Evolutionary conservation across 2,329 filamentous ascomycete genomes (phyloP).

Genomic region (Microthyrium microscopicum): DNA sequence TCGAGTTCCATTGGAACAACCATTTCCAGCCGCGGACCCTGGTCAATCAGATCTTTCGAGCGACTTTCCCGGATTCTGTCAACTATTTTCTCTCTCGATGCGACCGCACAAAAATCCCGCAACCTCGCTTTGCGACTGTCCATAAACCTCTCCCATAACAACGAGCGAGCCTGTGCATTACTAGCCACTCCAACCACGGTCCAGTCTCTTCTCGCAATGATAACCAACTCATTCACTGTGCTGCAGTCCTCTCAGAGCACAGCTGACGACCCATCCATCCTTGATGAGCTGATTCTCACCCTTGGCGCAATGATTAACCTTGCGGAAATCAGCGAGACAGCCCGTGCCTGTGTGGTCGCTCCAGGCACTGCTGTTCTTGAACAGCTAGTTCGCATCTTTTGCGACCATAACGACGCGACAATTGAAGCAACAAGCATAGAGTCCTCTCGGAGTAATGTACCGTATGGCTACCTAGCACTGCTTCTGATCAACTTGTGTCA

Average conservation of each 20-base stretch:
- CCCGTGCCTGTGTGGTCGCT: constrained; percentile 19
- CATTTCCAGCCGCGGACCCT: constrained; percentile 25
- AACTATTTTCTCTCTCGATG: constrained; percentile 13
- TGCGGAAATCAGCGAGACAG: constrained; percentile 55
- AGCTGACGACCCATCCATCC: constrained; percentile 35
- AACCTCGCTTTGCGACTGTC: constrained; percentile 50
- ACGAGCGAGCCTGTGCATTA: constrained; percentile 46
- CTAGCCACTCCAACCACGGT: constrained; percentile 44
- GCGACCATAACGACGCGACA: constrained; percentile 47
- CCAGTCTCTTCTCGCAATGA: constrained; percentile 18
- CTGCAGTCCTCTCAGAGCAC: constrained; percentile 13
- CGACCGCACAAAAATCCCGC: constrained; percentile 11
- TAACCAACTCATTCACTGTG: constrained; percentile 15
- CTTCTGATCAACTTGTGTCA: constrained; percentile 69
- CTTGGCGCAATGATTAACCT: constrained; percentile 79
- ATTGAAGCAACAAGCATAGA: constrained; percentile 44
- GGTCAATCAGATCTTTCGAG: no score
- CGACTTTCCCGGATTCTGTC: constrained; percentile 31
- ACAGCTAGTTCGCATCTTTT: constrained; percentile 22
- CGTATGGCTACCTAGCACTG: constrained; percentile 72
- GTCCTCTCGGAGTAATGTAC: constrained; percentile 64
- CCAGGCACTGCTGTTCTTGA: constrained; percentile 1
- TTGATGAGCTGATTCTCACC: constrained; percentile 61
- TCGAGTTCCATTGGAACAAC: constrained; percentile 18
- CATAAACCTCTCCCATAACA: constrained; percentile 76